These are phyloP conservation scores for Rehmannia glutinosa DNA, from an alignment of 257 asterid species.

Conservation along the genomic window DNA sequence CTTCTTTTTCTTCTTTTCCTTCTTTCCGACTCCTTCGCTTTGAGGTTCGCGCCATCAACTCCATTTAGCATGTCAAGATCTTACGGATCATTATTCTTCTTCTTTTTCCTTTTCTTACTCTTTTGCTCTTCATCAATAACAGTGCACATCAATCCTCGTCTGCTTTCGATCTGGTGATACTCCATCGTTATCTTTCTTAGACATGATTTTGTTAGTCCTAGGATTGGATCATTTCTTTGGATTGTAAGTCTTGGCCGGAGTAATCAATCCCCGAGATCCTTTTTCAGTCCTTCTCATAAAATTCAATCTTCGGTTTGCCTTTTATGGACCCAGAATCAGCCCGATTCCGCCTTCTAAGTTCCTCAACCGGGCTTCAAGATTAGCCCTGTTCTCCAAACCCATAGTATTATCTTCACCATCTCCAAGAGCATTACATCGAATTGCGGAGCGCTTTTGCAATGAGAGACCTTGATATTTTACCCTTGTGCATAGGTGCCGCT, in stretches of 20 bases:
- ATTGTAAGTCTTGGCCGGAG: constrained; percentile 76
- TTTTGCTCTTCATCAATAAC: constrained; percentile 33
- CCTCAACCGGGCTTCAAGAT: constrained; percentile 77
- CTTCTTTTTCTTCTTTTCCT: constrained; percentile 52
- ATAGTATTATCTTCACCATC: constrained; percentile 64
- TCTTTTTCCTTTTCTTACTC: constrained; percentile 30
- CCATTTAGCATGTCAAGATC: too few relatives aligned
- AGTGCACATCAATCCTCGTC: constrained; percentile 27
- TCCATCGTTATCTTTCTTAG: constrained; percentile 25
- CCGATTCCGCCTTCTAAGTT: constrained; percentile 59
- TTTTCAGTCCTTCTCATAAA: constrained; percentile 77
- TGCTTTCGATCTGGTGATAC: constrained; percentile 5
- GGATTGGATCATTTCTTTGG: constrained; percentile 67
- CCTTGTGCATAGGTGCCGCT: constrained; percentile 94
- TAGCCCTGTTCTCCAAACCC: constrained; percentile 80
- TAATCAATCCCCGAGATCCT: constrained; percentile 68
- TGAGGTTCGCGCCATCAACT: constrained; percentile 35
- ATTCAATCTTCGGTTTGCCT: constrained; percentile 82
- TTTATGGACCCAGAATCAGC: constrained; percentile 69
- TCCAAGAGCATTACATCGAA: constrained; percentile 81
- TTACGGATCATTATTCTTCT: constrained; percentile 30
- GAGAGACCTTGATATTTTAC: constrained; percentile 81
- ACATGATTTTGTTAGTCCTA: constrained; percentile 39
- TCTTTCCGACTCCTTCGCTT: constrained; percentile 32
- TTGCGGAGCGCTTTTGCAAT: constrained; percentile 83